Percentiles rank a stretch among this genome's conserved stretches.
phyloP scores from a whole-genome alignment of 2,329 filamentous ascomycete genomes.

The Penicillium hordei region DNA sequence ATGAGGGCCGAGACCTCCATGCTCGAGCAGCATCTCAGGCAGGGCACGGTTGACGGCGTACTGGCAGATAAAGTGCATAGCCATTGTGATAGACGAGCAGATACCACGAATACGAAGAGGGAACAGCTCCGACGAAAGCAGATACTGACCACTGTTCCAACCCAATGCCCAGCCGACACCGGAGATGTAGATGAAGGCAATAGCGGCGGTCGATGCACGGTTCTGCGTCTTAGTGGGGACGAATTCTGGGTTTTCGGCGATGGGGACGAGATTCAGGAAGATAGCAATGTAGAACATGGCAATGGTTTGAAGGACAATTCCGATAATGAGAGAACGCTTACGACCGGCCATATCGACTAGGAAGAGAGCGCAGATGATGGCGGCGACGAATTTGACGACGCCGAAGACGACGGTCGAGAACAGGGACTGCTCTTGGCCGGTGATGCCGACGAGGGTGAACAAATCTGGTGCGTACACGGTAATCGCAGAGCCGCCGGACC shows the following conservation, averaged over 20 bases:
- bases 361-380: slow-evolving; percentile 68
- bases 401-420: slow-evolving; percentile 72
- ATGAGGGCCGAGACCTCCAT: slow-evolving; percentile 44
- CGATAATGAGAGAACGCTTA: slow-evolving; percentile 60
- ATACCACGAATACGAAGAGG: slow-evolving; percentile 68
- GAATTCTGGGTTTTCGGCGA: slow-evolving; percentile 48
- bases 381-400: slow-evolving; percentile 66
- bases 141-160: slow-evolving; percentile 72
- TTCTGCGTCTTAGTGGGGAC: slow-evolving; percentile 49
- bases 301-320: slow-evolving; percentile 58
- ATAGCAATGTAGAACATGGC: slow-evolving; percentile 60
- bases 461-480: slow-evolving; percentile 72
- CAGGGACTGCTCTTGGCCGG: slow-evolving; percentile 64
- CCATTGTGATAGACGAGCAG: slow-evolving; percentile 68
- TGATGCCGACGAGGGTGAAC: slow-evolving; percentile 67
- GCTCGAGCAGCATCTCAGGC: slow-evolving; percentile 65
- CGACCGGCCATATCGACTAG: slow-evolving; percentile 72
- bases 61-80: slow-evolving; percentile 71
- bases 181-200: slow-evolving; percentile 67
- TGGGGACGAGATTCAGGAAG: slow-evolving; percentile 61
- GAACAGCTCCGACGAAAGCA: slow-evolving; percentile 72
- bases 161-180: slow-evolving; percentile 66
- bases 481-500: slow-evolving; percentile 68
- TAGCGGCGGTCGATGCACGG: slow-evolving; percentile 59
- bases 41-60: slow-evolving; percentile 71